Conservation (phyloP, 768 basidiomycete genomes). For the Infundibulicybe gibba region DNA sequence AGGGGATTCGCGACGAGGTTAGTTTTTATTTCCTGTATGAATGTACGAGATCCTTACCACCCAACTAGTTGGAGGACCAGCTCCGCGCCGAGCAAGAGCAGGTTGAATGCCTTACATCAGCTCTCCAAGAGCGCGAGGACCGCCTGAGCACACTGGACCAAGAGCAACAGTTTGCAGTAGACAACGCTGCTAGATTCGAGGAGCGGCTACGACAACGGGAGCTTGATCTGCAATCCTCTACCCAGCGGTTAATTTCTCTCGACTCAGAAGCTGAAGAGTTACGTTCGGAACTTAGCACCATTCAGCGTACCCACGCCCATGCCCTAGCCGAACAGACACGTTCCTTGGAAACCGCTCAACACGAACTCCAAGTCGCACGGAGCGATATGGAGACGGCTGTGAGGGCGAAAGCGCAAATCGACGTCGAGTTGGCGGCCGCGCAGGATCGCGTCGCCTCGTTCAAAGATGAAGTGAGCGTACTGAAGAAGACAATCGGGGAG, state of each 20-base stretch:
- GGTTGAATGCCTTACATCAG: constrained; percentile 39
- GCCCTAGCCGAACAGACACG: constrained; percentile 44
- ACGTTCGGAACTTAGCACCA: constrained; percentile 48
- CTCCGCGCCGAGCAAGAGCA: constrained; percentile 52
- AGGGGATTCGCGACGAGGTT: constrained; percentile 51
- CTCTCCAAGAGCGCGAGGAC: constrained; percentile 51
- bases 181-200: constrained; percentile 53
- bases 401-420: constrained; percentile 51
- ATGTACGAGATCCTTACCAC: constrained; percentile 1
- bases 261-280: constrained; percentile 52
- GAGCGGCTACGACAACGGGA: constrained; percentile 56
- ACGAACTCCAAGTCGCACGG: constrained; percentile 43
- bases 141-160: constrained; percentile 47
- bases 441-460: constrained; percentile 47
- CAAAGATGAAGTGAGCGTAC: constrained; percentile 54
- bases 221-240: constrained; percentile 46
- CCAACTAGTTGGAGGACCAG: constrained; percentile 46
- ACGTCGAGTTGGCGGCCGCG: constrained; percentile 44
- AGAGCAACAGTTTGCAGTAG: constrained; percentile 52
- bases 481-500: constrained; percentile 61
- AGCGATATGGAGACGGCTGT: constrained; percentile 46
- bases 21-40: constrained; percentile 33
- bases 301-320: constrained; percentile 53
- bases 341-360: constrained; percentile 40
- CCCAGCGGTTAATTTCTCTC: constrained; percentile 39